Base-by-base conservation (phyloP, 2,329 filamentous ascomycete genomes). In the Fusarium neocosmosporiellum region DNA sequence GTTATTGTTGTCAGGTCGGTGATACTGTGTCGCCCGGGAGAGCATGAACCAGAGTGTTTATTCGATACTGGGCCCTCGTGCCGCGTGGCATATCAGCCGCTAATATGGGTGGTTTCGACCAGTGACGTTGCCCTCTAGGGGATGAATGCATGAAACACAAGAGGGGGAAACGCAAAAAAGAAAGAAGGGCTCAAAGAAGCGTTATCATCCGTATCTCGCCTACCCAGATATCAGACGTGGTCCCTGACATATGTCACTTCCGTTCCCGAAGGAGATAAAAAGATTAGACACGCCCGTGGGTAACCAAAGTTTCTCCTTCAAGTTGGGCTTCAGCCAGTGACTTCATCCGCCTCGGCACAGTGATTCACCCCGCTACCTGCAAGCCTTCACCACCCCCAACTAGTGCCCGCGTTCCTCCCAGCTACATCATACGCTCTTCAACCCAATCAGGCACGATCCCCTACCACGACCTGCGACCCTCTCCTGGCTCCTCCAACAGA, bases 381-480 rank as follows among this genome's bases (percentile, higher is more conserved):
- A 70, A 55, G 48, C 39, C 54, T 24, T 31, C 48, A 48, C 34
- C 36, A n/a, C 41, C 43, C 64, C 24, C 33, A 20, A 37, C 63
- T 59, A 70, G 59, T 66, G 67, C 55, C 63, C 57, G 46, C 63
- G 46, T 75, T 64, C 67, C 67, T 62, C 58, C 64, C 65, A 61
- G 73, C 63, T 77, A 76, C 73, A 77, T 75, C 75, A 77, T 75
- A 46, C 69, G 29, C 63, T 66, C 57, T 63, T 48, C 66, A 70
- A 71, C 72, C 74, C 74, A 76, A 76, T 76, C 74, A 76, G 74
- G 74, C 74, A 73, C 70, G 39, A 72, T 75, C 61, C 67, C 67
- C 66, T 76, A 65, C 63, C 66, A 70, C 62, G 60, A 58, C 68
- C 68, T 54, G 59, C 68, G 69, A 70, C 72, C 69, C 69, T 59